Evolutionary conservation across 2,329 filamentous ascomycete genomes (phyloP), one percentile per base, ranked within the genome.

Genomic region (Penicillium brasilianum): DNA sequence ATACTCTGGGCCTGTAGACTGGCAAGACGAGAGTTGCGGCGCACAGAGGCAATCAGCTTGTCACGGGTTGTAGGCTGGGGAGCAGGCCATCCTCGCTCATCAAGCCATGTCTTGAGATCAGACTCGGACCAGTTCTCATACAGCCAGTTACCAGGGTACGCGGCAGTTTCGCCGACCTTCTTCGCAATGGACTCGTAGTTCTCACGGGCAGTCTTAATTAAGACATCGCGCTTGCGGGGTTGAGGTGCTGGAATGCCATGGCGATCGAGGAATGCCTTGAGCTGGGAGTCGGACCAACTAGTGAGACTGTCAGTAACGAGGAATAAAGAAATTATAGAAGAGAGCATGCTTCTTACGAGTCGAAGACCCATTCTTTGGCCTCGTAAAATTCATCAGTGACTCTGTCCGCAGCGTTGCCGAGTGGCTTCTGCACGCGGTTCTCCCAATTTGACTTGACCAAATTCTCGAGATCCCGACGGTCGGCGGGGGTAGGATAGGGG

Each of bases 131-230:
- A 99, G 8, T 89, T 84, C 62, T 88, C 85, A 75, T 97, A 99
- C 46, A 98, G 82, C 95, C 95, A 98, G 80, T 97, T 88, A 41
- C 95, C 95, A 36, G 95, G 95, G 74, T 98, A 98, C n/a, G 87
- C 81, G 55, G 87, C 81, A 14, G 92, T 90, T 79, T 97, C 90
- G 62, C 91, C 91, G 58, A 83, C 76, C 77, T 88, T 89, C 78
- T 92, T 88, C 16, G 94, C 92, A 59, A 88, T 79, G 1, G 85
- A 79, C 69, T 97, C 91, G 74, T 96, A 98, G 78, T 88, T 93
- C 66, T 90, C 84, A 65, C 94, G 92, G 62, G 88, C 87, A 70
- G 91, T 87, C 70, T 90, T 85, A 67, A 98, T 84, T 49, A 97
- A 81, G 28, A 87, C 88, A 75, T 98, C 94, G 71, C 93, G 91